Conservation (phyloP, 208 protist genomes). For the Trypanosoma scelopori region DNA sequence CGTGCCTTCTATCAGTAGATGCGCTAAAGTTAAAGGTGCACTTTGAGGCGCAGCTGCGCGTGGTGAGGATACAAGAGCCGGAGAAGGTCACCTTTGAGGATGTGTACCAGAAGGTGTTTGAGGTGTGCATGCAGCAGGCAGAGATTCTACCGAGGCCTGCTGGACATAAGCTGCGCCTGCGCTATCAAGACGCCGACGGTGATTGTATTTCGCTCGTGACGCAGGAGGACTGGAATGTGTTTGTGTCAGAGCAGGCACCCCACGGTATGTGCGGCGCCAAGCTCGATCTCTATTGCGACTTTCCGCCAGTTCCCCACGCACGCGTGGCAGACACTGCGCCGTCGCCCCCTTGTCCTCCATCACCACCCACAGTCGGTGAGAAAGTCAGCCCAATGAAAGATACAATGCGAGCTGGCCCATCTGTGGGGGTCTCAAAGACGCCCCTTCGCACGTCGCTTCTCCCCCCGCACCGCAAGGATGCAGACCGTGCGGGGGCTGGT, state of each 20-base stretch:
- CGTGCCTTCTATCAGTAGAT: slow-evolving; percentile 34
- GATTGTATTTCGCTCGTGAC: slow-evolving; percentile 78
- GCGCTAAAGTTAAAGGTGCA: slow-evolving; percentile 72
- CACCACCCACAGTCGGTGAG: slow-evolving; percentile 1
- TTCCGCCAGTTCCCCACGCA: slow-evolving; percentile 38
- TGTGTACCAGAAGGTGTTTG: slow-evolving; percentile 59
- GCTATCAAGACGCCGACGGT: slow-evolving; percentile 79
- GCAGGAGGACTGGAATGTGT: slow-evolving; percentile 71
- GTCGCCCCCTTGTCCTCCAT: neutral
- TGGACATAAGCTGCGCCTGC: slow-evolving; percentile 59
- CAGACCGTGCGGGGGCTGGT: neutral
- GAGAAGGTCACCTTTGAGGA: slow-evolving; percentile 40
- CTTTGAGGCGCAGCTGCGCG: slow-evolving; percentile 66
- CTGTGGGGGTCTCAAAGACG: neutral
- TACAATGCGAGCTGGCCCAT: neutral
- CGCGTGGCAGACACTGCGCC: neutral
- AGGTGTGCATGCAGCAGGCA: slow-evolving; percentile 47
- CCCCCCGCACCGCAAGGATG: neutral
- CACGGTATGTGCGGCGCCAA: slow-evolving; percentile 28
- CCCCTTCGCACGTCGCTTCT: neutral
- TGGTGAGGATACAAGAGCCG: slow-evolving; percentile 51
- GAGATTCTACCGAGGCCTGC: slow-evolving; percentile 2
- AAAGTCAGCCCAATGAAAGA: neutral
- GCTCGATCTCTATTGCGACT: slow-evolving; percentile 74
- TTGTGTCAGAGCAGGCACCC: slow-evolving; percentile 50